A percentile compares a stretch with the other conserved stretches of the same genome.
These are phyloP conservation scores for Pythium rishiriense DNA, from an alignment of 352 stramenopile species.

Conservation along the genomic window DNA sequence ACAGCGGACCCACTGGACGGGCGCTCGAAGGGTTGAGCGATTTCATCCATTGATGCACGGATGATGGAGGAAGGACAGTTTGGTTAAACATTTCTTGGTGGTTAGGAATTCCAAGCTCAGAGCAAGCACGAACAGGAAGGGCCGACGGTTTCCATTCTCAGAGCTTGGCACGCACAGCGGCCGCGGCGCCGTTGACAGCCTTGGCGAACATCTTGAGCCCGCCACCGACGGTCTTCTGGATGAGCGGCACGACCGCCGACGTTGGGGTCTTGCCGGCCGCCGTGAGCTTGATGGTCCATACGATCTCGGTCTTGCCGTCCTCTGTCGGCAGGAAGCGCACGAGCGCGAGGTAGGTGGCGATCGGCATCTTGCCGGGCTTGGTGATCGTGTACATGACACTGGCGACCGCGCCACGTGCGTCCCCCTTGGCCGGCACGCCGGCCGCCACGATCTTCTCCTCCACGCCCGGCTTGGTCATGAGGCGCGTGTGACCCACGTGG, in stretches of 20 bases:
- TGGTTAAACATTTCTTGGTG: too few species aligned
- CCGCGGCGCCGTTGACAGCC: slow-evolving; percentile 3
- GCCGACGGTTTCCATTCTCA: too few species aligned
- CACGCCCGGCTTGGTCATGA: slow-evolving; percentile 1
- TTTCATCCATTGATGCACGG: too few species aligned
- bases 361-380: slow-evolving; percentile 4
- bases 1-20: too few species aligned
- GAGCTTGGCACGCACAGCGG: slow-evolving; percentile 1
- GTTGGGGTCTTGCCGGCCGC: background rate
- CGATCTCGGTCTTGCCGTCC: slow-evolving; percentile 15
- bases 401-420: slow-evolving; percentile 10
- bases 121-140: too few species aligned
- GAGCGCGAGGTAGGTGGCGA: slow-evolving; percentile 15
- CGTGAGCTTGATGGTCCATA: slow-evolving; percentile 25
- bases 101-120: too few species aligned
- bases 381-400: slow-evolving; percentile 21
- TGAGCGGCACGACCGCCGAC: background rate
- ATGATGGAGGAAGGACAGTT: too few species aligned
- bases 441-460: slow-evolving; percentile 24
- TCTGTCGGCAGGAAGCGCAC: slow-evolving; percentile 21
- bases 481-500: slow-evolving; percentile 16
- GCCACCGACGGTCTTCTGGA: slow-evolving; percentile 10
- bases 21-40: too few species aligned
- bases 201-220: slow-evolving; percentile 12
- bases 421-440: slow-evolving; percentile 4